These are phyloP conservation scores for Trichoderma semiorbis DNA, from an alignment of 2,329 filamentous ascomycete species.

Conservation along the genomic window DNA sequence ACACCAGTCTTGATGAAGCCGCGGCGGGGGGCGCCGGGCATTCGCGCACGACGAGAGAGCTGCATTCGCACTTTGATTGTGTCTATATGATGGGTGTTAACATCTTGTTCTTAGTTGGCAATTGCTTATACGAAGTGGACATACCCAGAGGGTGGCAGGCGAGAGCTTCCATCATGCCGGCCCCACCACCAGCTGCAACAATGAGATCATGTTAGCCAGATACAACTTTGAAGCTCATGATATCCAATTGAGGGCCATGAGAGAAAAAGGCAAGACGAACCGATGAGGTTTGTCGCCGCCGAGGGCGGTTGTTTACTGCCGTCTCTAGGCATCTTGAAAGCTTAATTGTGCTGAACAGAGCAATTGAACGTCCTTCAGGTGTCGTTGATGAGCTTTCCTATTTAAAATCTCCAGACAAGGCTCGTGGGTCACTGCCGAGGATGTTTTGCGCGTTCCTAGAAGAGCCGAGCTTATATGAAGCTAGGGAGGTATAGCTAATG, in stretches of 20 bases:
- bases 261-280: constrained; percentile 45
- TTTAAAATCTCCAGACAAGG: background rate
- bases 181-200: constrained; percentile 78
- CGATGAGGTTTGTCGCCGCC: constrained; percentile 85
- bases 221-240: constrained; percentile 12
- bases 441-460: background rate
- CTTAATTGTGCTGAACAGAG: background rate
- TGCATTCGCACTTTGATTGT: constrained; percentile 99
- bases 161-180: constrained; percentile 99
- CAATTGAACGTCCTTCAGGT: background rate
- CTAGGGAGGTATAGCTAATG: constrained; percentile 1
- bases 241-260: background rate
- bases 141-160: constrained; percentile 89
- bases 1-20: constrained; percentile 84
- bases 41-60: constrained; percentile 79
- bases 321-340: constrained; percentile 33
- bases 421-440: constrained; percentile 11
- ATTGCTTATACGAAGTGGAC: background rate
- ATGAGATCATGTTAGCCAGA: constrained; percentile 17
- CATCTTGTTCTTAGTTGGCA: background rate
- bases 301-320: constrained; percentile 71
- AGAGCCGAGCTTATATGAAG: constrained; percentile 11
- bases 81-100: constrained; percentile 48
- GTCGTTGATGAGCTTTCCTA: background rate
- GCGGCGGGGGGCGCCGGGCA: constrained; percentile 78